Evolutionary conservation across 2,329 filamentous ascomycete genomes (phyloP).

Genomic region (Epichloe brachyelytri): DNA sequence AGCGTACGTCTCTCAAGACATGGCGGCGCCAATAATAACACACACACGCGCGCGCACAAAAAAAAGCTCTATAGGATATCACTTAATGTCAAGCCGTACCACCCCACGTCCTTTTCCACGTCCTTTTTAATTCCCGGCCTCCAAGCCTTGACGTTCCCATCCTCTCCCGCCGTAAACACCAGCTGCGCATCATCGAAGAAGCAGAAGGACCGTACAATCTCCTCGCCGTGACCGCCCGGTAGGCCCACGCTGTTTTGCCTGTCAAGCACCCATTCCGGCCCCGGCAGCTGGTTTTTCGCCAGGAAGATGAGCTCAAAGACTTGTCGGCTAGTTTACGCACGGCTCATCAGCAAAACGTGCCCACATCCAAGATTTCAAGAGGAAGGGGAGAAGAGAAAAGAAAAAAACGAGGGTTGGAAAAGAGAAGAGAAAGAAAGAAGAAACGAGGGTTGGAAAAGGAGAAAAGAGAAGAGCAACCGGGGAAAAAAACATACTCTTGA

Average conservation of each 20-base stretch:
- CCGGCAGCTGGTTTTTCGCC: constrained; percentile 28
- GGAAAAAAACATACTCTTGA: constrained; percentile 47
- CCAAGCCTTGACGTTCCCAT: constrained; percentile 46
- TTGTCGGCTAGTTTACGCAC: constrained; percentile 29
- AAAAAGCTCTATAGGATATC: not conserved
- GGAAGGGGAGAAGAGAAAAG: too few species aligned
- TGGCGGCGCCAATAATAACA: too few species aligned
- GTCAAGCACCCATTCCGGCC: constrained; percentile 37
- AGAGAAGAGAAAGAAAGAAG: not conserved
- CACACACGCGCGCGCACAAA: too few species aligned
- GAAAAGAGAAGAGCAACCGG: not conserved
- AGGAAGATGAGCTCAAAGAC: constrained; percentile 49
- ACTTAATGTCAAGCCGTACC: not conserved
- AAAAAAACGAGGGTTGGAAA: not conserved
- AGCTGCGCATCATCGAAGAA: constrained; percentile 47
- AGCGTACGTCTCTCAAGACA: too few species aligned
- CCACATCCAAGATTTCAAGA: too few species aligned
- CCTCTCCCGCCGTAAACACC: constrained; percentile 47
- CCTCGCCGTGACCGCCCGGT: constrained; percentile 48
- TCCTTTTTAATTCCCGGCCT: constrained; percentile 15
- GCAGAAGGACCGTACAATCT: constrained; percentile 51
- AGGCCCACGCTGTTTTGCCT: constrained; percentile 44
- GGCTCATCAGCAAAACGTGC: too few species aligned
- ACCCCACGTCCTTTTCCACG: too few species aligned
- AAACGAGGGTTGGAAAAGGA: not conserved